These are phyloP conservation scores for Hirsutella rhossiliensis DNA, from an alignment of 2,329 filamentous ascomycete species.

Conservation along the genomic window DNA sequence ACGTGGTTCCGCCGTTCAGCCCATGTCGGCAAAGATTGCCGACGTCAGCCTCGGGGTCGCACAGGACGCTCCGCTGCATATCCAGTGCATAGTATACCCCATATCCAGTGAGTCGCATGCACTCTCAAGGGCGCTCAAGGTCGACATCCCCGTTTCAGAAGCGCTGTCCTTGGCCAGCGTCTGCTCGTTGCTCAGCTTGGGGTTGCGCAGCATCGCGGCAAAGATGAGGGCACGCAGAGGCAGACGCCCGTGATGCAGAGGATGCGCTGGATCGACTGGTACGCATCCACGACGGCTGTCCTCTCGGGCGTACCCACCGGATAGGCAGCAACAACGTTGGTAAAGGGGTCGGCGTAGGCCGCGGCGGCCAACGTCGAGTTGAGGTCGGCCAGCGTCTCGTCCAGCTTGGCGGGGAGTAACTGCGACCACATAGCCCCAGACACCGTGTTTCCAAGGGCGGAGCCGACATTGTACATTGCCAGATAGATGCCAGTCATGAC, in stretches of 20 bases:
- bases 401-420: conserved; percentile 20
- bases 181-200: conserved; percentile 31
- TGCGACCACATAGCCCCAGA: conserved; percentile 31
- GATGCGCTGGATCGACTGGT: conserved; percentile 33
- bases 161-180: conserved; percentile 14
- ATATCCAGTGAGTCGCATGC: no score
- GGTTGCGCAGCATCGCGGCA: conserved; percentile 29
- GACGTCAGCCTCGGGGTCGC: no score
- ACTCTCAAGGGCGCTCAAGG: no score
- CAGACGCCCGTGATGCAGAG: conserved; percentile 36
- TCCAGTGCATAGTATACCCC: no score
- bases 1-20: conserved; percentile 44
- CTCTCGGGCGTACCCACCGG: conserved; percentile 32
- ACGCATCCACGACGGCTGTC: conserved; percentile 27
- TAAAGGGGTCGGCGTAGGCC: conserved; percentile 25
- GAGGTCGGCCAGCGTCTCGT: conserved; percentile 17
- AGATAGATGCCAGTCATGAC: conserved; percentile 26
- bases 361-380: conserved; percentile 20
- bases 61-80: no score
- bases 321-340: conserved; percentile 19
- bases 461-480: conserved; percentile 28
- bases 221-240: conserved; percentile 33
- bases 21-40: conserved; percentile 45
- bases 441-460: conserved; percentile 26
- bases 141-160: no score